Evolutionary conservation across 2,329 filamentous ascomycete species (phyloP), one percentile per base, ranked within the genome.

Genomic region (Calycina herbarum): DNA sequence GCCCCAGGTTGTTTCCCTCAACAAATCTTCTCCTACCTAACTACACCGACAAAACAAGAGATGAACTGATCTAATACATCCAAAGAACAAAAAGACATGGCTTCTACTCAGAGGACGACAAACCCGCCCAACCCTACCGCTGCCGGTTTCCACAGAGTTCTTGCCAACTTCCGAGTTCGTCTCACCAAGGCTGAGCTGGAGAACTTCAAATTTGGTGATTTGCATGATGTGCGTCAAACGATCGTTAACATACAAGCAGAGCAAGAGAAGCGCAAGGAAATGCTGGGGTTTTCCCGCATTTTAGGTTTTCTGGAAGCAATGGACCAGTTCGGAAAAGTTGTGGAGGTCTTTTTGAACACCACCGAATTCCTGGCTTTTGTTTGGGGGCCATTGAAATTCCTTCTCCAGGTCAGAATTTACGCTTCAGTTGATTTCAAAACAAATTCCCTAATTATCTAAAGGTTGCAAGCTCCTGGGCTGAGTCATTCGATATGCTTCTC

Each of bases 361-460:
- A 71, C 71, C 6, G 66, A 73, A 13, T 64, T 73, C 3, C 64
- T 80, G 27, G 73, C 73, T 6, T 80, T 79, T 56, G 66, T 77
- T 17, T 77, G 74, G 76, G 75, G 78, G 1, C 78, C 78, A 0
- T 73, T 80, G 63, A 78, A 79, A 62, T 76, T 78, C 48, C 68
- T 78, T 17, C 71, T 79, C 3, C 64, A 40, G 35, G 35, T 40
- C 35, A 40, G 35, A 40, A 15, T 33, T 40, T 29, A 15, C 24
- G 27, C 13, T 38, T 40, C 31, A 27, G 38, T 48, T 66, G 45
- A 61, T 51, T 20, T 54, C 2, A 15, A 58, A 33, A n/a, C 60
- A 40, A 3, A 3, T 10, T 11, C 11, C 4, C 35, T 40, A 40
- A 40, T 15, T 40, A 13, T 40, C 35, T 4, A 40, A 40, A 75